A percentile compares a stretch with the other conserved stretches of the same genome.
phyloP scores from a whole-genome alignment of 2,329 filamentous ascomycete genomes.

The Aspergillus japonicus region DNA sequence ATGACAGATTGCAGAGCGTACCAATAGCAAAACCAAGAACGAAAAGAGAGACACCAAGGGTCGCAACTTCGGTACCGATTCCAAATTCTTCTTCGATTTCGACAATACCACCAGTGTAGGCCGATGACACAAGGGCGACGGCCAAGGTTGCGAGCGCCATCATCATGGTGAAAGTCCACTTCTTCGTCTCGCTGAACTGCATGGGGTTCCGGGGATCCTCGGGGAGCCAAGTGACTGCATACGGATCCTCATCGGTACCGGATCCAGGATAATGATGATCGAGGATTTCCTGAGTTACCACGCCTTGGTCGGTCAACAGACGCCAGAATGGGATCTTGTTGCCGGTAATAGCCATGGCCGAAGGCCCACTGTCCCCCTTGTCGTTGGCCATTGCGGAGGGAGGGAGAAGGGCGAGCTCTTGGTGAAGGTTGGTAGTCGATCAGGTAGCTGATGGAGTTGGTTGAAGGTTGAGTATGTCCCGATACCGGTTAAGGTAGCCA shows the following conservation, averaged over 20 bases:
- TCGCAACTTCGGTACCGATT: constrained; percentile 38
- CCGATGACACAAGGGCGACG: constrained; percentile 45
- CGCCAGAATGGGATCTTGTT: constrained; percentile 38
- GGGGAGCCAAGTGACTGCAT: constrained; percentile 44
- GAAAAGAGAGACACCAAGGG: constrained; percentile 47
- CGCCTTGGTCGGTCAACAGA: constrained; percentile 32
- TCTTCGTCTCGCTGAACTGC: constrained; percentile 32
- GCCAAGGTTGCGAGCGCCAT: constrained; percentile 43
- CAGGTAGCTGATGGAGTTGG: no score
- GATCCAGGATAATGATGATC: constrained; percentile 36
- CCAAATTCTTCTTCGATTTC: constrained; percentile 39
- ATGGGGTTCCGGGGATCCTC: constrained; percentile 46
- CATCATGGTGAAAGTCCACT: constrained; percentile 43
- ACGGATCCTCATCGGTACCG: constrained; percentile 45
- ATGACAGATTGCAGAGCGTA: constrained; percentile 7
- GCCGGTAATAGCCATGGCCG: constrained; percentile 28
- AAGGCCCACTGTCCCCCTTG: constrained; percentile 21
- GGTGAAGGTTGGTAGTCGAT: background rate
- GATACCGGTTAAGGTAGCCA: background rate
- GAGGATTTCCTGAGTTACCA: constrained; percentile 36
- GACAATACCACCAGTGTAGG: constrained; percentile 41
- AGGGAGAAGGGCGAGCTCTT: background rate
- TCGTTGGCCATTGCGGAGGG: constrained; percentile 27
- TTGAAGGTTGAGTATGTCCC: background rate
- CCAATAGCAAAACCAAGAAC: constrained; percentile 48